These are phyloP conservation scores for Lactifluus pinguis DNA, from an alignment of 768 basidiomycete genomes.

Conservation along the genomic window DNA sequence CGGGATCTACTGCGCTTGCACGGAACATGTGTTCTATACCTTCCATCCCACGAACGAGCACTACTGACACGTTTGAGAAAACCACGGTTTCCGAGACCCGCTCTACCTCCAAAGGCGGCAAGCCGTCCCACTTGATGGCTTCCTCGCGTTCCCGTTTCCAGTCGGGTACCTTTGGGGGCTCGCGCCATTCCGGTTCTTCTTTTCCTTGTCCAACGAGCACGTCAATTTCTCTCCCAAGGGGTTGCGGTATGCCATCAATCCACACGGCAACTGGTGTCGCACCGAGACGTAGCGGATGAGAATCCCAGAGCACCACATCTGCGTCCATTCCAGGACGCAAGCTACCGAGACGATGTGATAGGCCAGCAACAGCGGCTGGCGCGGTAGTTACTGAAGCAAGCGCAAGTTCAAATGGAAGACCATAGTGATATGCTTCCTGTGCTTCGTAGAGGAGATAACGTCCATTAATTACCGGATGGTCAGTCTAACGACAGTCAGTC, in stretches of 20 bases:
- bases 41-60: conserved; percentile 23
- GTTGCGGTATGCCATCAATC: conserved; percentile 75
- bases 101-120: conserved; percentile 51
- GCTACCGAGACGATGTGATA: conserved; percentile 76
- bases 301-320: conserved; percentile 71
- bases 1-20: conserved; percentile 7
- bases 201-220: conserved; percentile 19
- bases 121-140: conserved; percentile 52
- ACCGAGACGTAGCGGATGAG: conserved; percentile 64
- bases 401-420: conserved; percentile 60
- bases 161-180: conserved; percentile 39
- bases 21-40: conserved; percentile 12
- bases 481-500: conserved; percentile 36
- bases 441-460: conserved; percentile 78
- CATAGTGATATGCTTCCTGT: conserved; percentile 76
- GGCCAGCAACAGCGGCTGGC: conserved; percentile 64
- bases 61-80: conserved; percentile 45
- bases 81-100: conserved; percentile 31
- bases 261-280: conserved; percentile 63
- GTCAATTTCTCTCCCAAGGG: conserved; percentile 31
- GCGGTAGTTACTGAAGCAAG: conserved; percentile 67
- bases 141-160: conserved; percentile 53
- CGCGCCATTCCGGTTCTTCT: conserved; percentile 18
- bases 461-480: conserved; percentile 57
- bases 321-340: conserved; percentile 31